Evolutionary conservation across 2,329 filamentous ascomycete genomes (phyloP).

Genomic region (Bertia moriformis): DNA sequence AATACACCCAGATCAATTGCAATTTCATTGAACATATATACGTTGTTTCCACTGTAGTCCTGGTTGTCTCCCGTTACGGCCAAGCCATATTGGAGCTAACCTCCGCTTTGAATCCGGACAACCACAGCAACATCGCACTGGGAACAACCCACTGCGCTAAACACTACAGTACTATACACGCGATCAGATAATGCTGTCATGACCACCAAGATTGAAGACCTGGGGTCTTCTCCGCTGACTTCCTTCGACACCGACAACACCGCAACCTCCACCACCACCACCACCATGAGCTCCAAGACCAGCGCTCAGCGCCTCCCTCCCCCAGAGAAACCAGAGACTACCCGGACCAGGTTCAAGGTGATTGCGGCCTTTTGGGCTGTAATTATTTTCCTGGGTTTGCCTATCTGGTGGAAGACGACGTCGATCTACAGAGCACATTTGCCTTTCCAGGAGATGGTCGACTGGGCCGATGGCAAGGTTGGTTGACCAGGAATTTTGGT

Average conservation of each 20-base stretch:
- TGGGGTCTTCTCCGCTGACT: background rate
- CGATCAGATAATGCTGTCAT: background rate
- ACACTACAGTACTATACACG: too few relatives aligned
- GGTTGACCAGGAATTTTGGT: constrained; percentile 3
- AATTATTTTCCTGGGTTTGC: constrained; percentile 49
- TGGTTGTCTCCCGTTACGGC: too few relatives aligned
- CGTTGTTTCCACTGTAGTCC: too few relatives aligned
- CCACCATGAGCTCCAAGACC: background rate
- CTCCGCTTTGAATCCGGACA: too few relatives aligned
- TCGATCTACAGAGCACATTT: constrained; percentile 54
- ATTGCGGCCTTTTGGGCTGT: constrained; percentile 58
- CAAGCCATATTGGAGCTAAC: too few relatives aligned
- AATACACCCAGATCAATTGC: too few relatives aligned
- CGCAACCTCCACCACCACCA: background rate
- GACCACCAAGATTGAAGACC: background rate
- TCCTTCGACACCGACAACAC: too few relatives aligned
- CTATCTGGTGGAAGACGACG: constrained; percentile 62
- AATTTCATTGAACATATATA: too few relatives aligned
- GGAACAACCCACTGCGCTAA: too few relatives aligned
- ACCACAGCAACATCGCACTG: too few relatives aligned
- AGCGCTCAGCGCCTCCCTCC: constrained; percentile 22
- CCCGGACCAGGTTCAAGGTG: constrained; percentile 42
- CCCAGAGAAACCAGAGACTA: constrained; percentile 39
- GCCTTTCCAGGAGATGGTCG: constrained; percentile 53
- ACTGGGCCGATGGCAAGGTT: constrained; percentile 58